These are phyloP conservation scores for Globisporangium spinosum DNA, from an alignment of 352 stramenopile species.

Conservation along the genomic window DNA sequence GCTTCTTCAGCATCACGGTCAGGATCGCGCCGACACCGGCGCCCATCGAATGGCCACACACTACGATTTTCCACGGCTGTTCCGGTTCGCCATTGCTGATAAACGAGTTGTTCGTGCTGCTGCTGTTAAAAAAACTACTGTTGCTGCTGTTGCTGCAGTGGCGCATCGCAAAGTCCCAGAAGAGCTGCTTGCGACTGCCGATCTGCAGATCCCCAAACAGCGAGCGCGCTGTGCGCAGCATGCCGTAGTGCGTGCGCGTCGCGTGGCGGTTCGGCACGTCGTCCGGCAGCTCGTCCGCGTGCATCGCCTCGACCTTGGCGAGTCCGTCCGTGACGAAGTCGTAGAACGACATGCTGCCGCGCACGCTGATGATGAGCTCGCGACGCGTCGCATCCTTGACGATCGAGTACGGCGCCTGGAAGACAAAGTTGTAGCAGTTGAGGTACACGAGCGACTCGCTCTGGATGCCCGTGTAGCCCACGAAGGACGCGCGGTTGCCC, in stretches of 20 bases:
- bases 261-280: slow-evolving; percentile 44
- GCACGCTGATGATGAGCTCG: slow-evolving; percentile 73
- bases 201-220: slow-evolving; percentile 59
- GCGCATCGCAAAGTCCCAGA: slow-evolving; percentile 64
- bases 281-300: slow-evolving; percentile 43
- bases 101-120: neutral
- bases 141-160: slow-evolving; percentile 29
- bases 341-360: slow-evolving; percentile 75
- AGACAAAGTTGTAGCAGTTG: slow-evolving; percentile 77
- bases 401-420: slow-evolving; percentile 71
- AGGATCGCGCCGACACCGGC: slow-evolving; percentile 74
- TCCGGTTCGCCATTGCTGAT: slow-evolving; percentile 8
- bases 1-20: slow-evolving; percentile 50
- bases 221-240: slow-evolving; percentile 61
- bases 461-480: slow-evolving; percentile 66
- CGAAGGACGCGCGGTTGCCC: slow-evolving; percentile 62
- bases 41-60: slow-evolving; percentile 81
- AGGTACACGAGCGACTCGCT: slow-evolving; percentile 66
- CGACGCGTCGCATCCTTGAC: slow-evolving; percentile 56
- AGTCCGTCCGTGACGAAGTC: slow-evolving; percentile 76
- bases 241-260: slow-evolving; percentile 66
- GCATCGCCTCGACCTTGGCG: slow-evolving; percentile 61
- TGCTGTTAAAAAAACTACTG: neutral
- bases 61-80: slow-evolving; percentile 53
- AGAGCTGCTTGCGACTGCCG: slow-evolving; percentile 46